Percentiles rank a stretch among this genome's conserved stretches.
These are phyloP conservation scores for Eimeria falciformis DNA, from an alignment of 169 alveolate genomes.

Conservation along the genomic window DNA sequence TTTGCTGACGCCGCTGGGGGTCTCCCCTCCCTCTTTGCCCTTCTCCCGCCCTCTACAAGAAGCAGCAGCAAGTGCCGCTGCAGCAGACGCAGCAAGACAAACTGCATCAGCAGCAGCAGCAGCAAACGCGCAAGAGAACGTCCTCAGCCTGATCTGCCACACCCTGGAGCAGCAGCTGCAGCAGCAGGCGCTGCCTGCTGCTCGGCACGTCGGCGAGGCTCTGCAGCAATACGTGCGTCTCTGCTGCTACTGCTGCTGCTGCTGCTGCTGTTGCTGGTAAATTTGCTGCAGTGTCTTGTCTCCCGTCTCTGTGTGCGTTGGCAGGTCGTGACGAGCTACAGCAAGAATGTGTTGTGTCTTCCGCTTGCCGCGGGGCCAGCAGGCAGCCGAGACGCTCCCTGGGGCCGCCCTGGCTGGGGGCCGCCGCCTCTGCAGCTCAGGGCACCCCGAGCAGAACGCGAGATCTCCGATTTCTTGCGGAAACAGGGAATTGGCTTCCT, in stretches of 20 bases:
- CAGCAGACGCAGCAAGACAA: background rate
- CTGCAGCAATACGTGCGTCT: slow-evolving; percentile 41
- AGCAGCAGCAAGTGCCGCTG: slow-evolving; percentile 12
- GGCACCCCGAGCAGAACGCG: slow-evolving; percentile 17
- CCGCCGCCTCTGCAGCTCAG: slow-evolving; percentile 19
- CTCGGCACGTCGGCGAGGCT: background rate
- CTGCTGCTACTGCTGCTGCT: background rate
- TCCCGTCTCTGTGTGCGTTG: background rate
- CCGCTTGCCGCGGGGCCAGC: slow-evolving; percentile 4
- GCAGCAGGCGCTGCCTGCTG: slow-evolving; percentile 32
- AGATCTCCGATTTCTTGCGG: background rate
- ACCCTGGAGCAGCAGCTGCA: slow-evolving; percentile 23
- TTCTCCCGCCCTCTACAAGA: background rate
- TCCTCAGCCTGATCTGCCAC: background rate
- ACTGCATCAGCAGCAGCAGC: background rate
- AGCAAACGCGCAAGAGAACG: background rate
- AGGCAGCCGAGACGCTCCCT: background rate
- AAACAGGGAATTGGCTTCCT: background rate
- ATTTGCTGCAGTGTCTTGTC: background rate
- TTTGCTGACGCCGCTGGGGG: background rate
- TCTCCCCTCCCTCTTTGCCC: background rate
- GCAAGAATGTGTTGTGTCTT: background rate
- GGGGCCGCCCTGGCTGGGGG: background rate
- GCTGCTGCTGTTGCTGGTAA: background rate
- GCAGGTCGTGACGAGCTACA: slow-evolving; percentile 38